Base-by-base conservation (phyloP, 2,329 filamentous ascomycete species). In the Pochonia chlamydosporia region DNA sequence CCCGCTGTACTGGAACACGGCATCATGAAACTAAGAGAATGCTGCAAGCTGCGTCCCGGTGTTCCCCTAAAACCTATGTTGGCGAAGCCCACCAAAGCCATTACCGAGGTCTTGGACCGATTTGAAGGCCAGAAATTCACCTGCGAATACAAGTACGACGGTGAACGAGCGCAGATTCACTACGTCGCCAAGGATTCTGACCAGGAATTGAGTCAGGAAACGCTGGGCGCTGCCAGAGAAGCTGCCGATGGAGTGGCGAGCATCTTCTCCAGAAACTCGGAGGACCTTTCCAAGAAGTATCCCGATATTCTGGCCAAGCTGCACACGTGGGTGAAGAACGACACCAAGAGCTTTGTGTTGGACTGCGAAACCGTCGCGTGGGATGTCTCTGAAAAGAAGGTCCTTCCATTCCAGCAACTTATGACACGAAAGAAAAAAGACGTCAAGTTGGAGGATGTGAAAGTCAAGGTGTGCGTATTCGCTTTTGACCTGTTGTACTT, bases 371-470 rank as follows among this genome's bases (percentile, higher is more conserved):
- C 92, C 1, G 93, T 97, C 11, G 93, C 88, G 1, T 97, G 93
- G 92, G 93, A 99, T 65, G 78, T 89, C n/a, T 76, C 78, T 2
- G 89, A 93, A 72, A 96, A 96, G 76, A 96, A 96, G 66, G 89
- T 99, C 13, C 68, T 99, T 33, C 93, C 93, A 0, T 99, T 99
- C 73, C 93, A 99, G 66, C 90, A 96, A 63, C 78, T 99, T 39
- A 97, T 97, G 93, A 97, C 93, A 13, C 81, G 93, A 46, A 99
- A 99, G 73, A 85, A 88, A 65, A 99, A 97, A 70, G 92, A 97
- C 57, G 93, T 97, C 60, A 96, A 95, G 65, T 76, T 88, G 7
- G 91, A 96, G 62, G 92, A 97, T 57, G 87, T 97, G 52, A 96
- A 95, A 63, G 85, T 97, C 69, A 93, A 95, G 64, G 92, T 97